phyloP scores from a whole-genome alignment of 208 protist genomes.

The Trypanosomatidae sp. region DNA sequence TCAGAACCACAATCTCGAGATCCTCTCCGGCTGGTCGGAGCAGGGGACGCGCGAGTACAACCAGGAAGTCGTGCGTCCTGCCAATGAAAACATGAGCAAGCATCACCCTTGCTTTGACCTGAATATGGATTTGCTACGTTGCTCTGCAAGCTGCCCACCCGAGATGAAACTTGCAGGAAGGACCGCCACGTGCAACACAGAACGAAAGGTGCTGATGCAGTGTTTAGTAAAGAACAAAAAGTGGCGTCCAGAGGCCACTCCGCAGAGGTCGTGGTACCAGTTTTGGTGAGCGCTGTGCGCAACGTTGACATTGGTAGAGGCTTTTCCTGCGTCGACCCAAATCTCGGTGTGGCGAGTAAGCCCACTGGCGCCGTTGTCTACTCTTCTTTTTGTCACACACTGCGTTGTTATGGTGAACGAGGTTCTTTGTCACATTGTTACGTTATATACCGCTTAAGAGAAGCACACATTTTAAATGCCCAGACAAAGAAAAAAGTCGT shows the following conservation, averaged over 20 bases:
- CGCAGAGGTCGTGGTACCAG: conserved; percentile 37
- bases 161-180: conserved; percentile 79
- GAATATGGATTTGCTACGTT: conserved; percentile 54
- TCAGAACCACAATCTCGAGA: conserved; percentile 49
- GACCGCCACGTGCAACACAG: conserved; percentile 59
- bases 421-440: too few relatives aligned
- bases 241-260: conserved; percentile 32
- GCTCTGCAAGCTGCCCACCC: conserved; percentile 50
- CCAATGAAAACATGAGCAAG: conserved; percentile 31
- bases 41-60: conserved; percentile 69
- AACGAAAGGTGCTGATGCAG: conserved; percentile 66
- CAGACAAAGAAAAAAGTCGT: too few relatives aligned
- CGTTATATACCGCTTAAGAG: too few relatives aligned
- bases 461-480: too few relatives aligned
- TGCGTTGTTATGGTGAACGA: too few relatives aligned
- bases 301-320: too few relatives aligned
- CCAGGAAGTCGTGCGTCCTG: conserved; percentile 63
- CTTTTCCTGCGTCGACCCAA: too few relatives aligned
- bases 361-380: too few relatives aligned
- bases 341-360: too few relatives aligned
- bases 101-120: conserved; percentile 56
- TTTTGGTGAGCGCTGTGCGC: too few relatives aligned
- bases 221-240: conserved; percentile 71
- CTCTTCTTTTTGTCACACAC: too few relatives aligned
- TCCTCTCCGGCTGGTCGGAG: conserved; percentile 75